phyloP scores from a whole-genome alignment of 2,329 filamentous ascomycete species.

The Exophiala sp. region DNA sequence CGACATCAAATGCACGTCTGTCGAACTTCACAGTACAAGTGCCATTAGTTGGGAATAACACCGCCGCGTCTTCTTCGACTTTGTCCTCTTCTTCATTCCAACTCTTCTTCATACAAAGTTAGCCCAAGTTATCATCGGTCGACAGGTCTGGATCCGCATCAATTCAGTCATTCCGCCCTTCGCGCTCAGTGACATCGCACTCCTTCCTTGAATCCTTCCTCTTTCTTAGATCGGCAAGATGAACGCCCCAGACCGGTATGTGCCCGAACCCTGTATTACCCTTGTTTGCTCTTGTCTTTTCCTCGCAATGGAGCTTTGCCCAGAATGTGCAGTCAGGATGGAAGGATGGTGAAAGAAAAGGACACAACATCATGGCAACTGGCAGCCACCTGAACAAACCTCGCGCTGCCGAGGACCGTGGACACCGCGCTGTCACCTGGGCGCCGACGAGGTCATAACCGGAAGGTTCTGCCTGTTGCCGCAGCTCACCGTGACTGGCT shows the following conservation, averaged over 20 bases:
- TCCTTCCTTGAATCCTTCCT: slow-evolving; percentile 2
- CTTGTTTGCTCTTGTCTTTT: slow-evolving; percentile 1
- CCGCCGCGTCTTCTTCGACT: neutral
- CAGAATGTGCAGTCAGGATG: neutral
- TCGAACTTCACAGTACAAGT: neutral
- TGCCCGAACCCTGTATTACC: slow-evolving; percentile 4
- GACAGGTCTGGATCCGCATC: no score
- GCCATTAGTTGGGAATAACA: neutral
- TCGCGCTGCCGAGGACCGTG: neutral
- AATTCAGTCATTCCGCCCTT: neutral
- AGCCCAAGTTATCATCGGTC: no score
- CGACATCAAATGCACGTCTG: neutral
- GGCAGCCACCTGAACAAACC: neutral
- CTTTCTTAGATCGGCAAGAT: slow-evolving; percentile 13
- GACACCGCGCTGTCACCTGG: neutral
- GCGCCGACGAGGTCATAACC: neutral
- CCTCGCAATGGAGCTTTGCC: neutral
- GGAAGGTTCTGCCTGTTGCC: neutral
- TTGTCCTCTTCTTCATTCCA: neutral
- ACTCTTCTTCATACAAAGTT: neutral
- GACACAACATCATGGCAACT: neutral
- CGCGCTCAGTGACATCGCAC: neutral
- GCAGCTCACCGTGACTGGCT: neutral
- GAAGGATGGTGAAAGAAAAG: neutral
- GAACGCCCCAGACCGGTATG: slow-evolving; percentile 28